Evolutionary conservation across 2,329 filamentous ascomycete species (phyloP), one percentile per base, ranked within the genome.

Genomic region (Arthrinium phaeospermum): DNA sequence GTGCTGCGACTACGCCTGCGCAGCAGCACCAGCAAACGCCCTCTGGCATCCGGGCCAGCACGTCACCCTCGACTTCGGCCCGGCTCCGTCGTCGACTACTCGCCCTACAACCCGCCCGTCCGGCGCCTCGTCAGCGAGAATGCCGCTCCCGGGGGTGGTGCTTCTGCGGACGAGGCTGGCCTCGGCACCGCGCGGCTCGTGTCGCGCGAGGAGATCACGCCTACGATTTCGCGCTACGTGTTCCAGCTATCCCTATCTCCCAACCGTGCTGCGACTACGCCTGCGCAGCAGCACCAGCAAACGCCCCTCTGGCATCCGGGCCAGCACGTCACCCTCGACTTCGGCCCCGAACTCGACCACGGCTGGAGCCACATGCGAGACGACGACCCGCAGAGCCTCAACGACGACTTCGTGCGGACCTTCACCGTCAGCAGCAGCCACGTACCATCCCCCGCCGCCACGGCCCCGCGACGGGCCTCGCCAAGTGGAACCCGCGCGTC

Each of bases 351-450:
- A 76, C 83, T 97, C 1, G 90, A 93, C 74, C 81, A 86, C 14
- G 94, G 94, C 0, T 97, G 94, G 81, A 89, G 87, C 68, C 95
- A 97, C 79, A 97, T 97, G 94, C 86, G 91, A 3, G 91, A 97
- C 74, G 90, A 93, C 72, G 94, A 97, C 75, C 94, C 94, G 6
- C 87, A 87, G 75, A 93, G 91, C 76, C 80, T 97, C 22, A 98
- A 97, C 77, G 94, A 97, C 79, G 94, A 98, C 79, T 95, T 90
- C 74, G 85, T 96, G 5, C 86, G 94, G 41, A 97, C 94, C 0
- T 97, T 97, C 78, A 97, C 94, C 1, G 87, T 97, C 1, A 93
- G 88, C 2, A 81, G 84, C 1, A 89, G 91, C 0, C 47, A n/a
- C n/a, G n/a, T n/a, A n/a, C n/a, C n/a, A n/a, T n/a, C n/a, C n/a